Conservation (phyloP, 768 basidiomycete species). For the Inosperma sp. region DNA sequence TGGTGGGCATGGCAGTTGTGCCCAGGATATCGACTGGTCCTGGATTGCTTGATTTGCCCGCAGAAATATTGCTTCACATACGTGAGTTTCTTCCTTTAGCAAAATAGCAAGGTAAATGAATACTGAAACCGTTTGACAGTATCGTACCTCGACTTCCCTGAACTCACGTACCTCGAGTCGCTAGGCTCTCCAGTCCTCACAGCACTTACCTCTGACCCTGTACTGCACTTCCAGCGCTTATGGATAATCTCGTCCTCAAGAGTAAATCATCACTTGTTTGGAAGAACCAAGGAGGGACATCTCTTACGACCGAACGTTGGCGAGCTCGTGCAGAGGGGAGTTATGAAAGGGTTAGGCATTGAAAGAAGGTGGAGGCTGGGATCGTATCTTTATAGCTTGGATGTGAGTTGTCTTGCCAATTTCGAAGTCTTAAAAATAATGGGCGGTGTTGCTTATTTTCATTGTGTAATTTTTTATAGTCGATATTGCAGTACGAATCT, state of each 20-base stretch:
- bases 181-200: conserved; percentile 45
- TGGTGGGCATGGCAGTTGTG: too few relatives aligned
- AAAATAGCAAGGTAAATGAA: not conserved
- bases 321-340: conserved; percentile 65
- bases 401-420: conserved; percentile 37
- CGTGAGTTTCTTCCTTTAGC: conserved; percentile 33
- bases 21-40: too few relatives aligned
- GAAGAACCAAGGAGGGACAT: conserved; percentile 48
- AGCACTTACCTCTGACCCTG: conserved; percentile 53
- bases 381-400: conserved; percentile 56
- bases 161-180: conserved; percentile 48
- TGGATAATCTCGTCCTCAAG: conserved; percentile 63
- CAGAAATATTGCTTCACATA: conserved; percentile 57
- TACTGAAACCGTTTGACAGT: conserved; percentile 36
- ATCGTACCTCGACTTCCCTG: conserved; percentile 69
- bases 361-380: conserved; percentile 66
- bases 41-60: conserved; percentile 40
- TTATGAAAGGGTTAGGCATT: conserved; percentile 63
- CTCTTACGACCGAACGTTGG: conserved; percentile 58
- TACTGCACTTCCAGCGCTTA: conserved; percentile 58
- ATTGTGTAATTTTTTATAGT: conserved; percentile 35
- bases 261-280: conserved; percentile 61
- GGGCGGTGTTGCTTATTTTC: conserved; percentile 4
- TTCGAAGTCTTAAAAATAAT: not conserved
- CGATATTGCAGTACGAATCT: conserved; percentile 62